These are phyloP conservation scores for Candida odintsovae DNA, from an alignment of 805 yeast genomes.

Conservation along the genomic window DNA sequence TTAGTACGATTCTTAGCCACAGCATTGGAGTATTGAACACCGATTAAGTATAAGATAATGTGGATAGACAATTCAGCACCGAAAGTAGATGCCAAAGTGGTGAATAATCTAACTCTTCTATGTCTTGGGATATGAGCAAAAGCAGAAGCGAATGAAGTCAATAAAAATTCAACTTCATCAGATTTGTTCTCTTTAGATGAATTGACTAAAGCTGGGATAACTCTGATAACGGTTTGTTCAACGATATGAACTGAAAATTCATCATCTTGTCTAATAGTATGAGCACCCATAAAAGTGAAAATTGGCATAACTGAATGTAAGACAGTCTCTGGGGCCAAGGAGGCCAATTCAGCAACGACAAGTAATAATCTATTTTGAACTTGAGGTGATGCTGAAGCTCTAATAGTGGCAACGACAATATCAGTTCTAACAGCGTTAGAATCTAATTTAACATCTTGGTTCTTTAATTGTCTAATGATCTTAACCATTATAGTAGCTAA, in stretches of 20 bases:
- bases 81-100: slow-evolving; percentile 70
- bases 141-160: slow-evolving; percentile 90
- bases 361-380: slow-evolving; percentile 84
- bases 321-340: slow-evolving; percentile 84
- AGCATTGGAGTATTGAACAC: slow-evolving; percentile 65
- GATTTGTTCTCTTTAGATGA: slow-evolving; percentile 34
- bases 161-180: slow-evolving; percentile 75
- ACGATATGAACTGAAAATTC: slow-evolving; percentile 90
- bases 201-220: slow-evolving; percentile 81
- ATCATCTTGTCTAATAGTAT: slow-evolving; percentile 93
- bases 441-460: slow-evolving; percentile 38
- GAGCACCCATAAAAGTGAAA: slow-evolving; percentile 98
- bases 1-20: slow-evolving; percentile 49
- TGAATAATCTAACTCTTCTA: slow-evolving; percentile 81
- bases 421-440: slow-evolving; percentile 77
- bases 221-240: slow-evolving; percentile 83
- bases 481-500: slow-evolving; percentile 80
- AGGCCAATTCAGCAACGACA: slow-evolving; percentile 82
- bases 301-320: slow-evolving; percentile 99
- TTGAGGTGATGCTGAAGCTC: slow-evolving; percentile 88
- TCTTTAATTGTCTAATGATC: slow-evolving; percentile 52
- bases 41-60: slow-evolving; percentile 69
- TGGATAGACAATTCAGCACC: slow-evolving; percentile 65
- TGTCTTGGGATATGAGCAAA: slow-evolving; percentile 95
- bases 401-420: slow-evolving; percentile 81